These are phyloP conservation scores for Leavenworthia alabamica DNA, from an alignment of 345 rosid genomes.

Conservation along the genomic window DNA sequence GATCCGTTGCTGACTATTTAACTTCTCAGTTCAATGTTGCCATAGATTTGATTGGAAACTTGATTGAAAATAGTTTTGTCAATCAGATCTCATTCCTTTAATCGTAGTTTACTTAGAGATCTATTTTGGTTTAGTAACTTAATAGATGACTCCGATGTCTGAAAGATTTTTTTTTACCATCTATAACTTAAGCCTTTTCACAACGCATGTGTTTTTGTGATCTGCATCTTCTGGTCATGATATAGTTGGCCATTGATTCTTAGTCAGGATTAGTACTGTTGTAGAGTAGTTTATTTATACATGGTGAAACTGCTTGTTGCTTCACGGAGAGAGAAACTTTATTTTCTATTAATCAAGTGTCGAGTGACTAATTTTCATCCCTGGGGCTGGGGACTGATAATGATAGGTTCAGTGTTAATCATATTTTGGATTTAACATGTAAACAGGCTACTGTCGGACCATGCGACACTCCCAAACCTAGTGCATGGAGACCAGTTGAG, in stretches of 20 bases:
- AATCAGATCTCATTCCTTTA: constrained; percentile 15
- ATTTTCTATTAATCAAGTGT: background rate
- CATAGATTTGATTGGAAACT: background rate
- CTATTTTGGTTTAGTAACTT: background rate
- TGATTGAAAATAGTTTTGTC: background rate
- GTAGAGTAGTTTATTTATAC: background rate
- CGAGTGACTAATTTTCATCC: background rate
- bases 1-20: constrained; percentile 7
- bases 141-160: background rate
- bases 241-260: background rate
- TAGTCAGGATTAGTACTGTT: background rate
- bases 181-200: background rate
- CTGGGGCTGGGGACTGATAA: no score
- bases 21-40: background rate
- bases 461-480: constrained; percentile 82
- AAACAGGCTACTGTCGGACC: constrained; percentile 89
- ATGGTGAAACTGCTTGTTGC: background rate
- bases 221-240: constrained; percentile 7
- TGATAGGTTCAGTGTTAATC: constrained; percentile 17
- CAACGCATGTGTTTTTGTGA: background rate
- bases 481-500: constrained; percentile 91
- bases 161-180: background rate
- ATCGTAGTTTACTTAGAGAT: constrained; percentile 7
- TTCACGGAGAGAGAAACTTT: background rate
- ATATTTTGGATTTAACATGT: constrained; percentile 23